Conservation (phyloP, 2,329 filamentous ascomycete genomes). For the Pseudogymnoascus sp. region DNA sequence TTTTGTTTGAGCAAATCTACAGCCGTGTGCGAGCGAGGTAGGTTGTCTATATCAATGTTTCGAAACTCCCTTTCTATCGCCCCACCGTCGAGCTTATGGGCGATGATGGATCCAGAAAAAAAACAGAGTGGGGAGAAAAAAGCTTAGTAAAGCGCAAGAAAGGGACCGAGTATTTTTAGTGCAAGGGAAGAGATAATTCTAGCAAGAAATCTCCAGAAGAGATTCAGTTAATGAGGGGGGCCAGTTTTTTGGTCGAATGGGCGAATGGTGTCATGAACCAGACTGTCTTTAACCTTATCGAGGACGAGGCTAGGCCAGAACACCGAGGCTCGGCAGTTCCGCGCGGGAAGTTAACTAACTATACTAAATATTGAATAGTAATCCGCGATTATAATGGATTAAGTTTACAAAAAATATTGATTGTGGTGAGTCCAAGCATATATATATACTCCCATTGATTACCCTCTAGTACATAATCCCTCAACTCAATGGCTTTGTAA, state of each 20-base stretch:
- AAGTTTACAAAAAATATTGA: not conserved
- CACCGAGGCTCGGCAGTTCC: not conserved
- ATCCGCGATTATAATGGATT: not conserved
- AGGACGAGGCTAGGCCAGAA: not conserved
- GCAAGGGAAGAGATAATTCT: not conserved
- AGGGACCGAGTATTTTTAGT: not conserved
- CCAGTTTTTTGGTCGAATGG: slow-evolving; percentile 1
- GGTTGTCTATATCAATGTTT: slow-evolving; percentile 1
- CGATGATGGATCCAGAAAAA: not conserved
- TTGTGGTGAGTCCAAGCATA: not conserved
- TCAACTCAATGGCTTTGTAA: not conserved
- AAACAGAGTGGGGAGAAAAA: not conserved
- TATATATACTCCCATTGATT: not conserved
- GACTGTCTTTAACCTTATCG: not conserved
- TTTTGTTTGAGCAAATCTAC: not conserved
- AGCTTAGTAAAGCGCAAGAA: not conserved
- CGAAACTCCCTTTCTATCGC: not conserved
- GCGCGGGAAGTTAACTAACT: not conserved
- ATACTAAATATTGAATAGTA: not conserved
- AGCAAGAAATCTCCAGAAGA: not conserved
- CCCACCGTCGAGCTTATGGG: not conserved
- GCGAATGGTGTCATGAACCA: not conserved
- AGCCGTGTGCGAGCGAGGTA: not conserved
- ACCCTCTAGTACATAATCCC: not conserved
- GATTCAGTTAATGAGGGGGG: not conserved